phyloP scores from a whole-genome alignment of 2,329 filamentous ascomycete species.

The Neonectria ditissima region DNA sequence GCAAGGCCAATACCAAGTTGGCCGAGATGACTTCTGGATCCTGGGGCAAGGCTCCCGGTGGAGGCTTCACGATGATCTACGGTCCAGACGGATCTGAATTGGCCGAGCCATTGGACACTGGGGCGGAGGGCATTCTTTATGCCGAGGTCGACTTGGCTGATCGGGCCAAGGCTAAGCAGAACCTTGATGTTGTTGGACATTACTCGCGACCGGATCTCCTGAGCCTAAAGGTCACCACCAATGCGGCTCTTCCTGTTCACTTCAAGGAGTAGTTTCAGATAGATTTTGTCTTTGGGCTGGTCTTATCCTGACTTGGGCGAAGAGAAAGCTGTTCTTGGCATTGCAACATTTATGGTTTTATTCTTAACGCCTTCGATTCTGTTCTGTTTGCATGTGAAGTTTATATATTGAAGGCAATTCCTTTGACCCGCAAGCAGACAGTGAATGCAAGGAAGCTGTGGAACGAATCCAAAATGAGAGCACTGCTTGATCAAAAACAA shows the following conservation, averaged over 20 bases:
- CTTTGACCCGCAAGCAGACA: too few species aligned
- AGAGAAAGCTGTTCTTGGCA: too few species aligned
- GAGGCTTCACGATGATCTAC: slow-evolving; percentile 48
- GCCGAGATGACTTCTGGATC: slow-evolving; percentile 51
- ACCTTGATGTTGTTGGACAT: slow-evolving; percentile 51
- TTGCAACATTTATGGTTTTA: too few species aligned
- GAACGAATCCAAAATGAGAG: too few species aligned
- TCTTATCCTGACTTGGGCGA: too few species aligned
- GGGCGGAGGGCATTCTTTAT: slow-evolving; percentile 51
- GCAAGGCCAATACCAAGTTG: slow-evolving; percentile 39
- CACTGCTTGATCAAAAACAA: too few species aligned
- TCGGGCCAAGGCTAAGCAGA: slow-evolving; percentile 41
- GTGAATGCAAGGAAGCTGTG: too few species aligned
- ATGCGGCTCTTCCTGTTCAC: slow-evolving; percentile 16
- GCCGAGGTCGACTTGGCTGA: slow-evolving; percentile 51
- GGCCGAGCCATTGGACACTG: slow-evolving; percentile 40
- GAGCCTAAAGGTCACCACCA: slow-evolving; percentile 49
- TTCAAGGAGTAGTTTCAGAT: slow-evolving; percentile 9
- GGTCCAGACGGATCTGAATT: slow-evolving; percentile 47
- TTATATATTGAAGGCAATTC: too few species aligned
- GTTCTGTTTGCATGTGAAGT: too few species aligned
- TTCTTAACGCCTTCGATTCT: too few species aligned
- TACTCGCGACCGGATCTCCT: slow-evolving; percentile 54
- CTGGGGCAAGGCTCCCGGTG: slow-evolving; percentile 34
- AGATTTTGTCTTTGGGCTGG: too few species aligned